Evolutionary conservation across 306 rosid species (phyloP), one percentile per base, ranked within the genome.

Genomic region (Corylus avellana): DNA sequence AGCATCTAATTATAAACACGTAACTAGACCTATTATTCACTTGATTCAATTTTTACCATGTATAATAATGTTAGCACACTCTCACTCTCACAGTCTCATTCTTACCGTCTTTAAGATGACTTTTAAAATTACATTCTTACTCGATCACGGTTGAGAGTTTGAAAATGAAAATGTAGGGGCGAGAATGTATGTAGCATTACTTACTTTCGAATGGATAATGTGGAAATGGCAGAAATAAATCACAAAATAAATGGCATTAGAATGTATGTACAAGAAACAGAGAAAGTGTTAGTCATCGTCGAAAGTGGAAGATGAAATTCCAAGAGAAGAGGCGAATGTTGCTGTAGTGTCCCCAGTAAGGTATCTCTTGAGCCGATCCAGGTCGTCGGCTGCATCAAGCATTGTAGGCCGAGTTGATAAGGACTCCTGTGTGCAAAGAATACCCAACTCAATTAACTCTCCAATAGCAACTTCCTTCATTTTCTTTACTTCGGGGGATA

Each of bases 371-470:
- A 92, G 92, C 72, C 90, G 88, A 83, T 88, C 84, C 75, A 92
- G 75, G 78, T 92, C 97, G 74, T 88, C 87, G 3, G 94, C 97
- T 39, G 90, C 94, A 74, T 92, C 94, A 8, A 88, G 87, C 97
- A 92, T 92, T 51, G 92, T 85, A 17, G 97, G 94, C 72, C 97
- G 84, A 46, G 85, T 87, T 50, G 85, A 88, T 35, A 91, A 86
- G 2, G 94, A 80, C 49, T 90, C 94, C 66, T 86, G 92, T 27
- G 97, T 92, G 90, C 97, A 92, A 48, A 92, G 87, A 64, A 92
- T 80, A 20, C 97, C 97, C 83, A 92, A 47, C 79, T 92, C 97
- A 48, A 87, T 75, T 77, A 92, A 78, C 79, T 92, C 94, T n/a
- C 39, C 86, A 75, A 84, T 83, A 29, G 91, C 91, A 51, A 77